Evolutionary conservation across 441 rosid species (phyloP).

Genomic region (Croton setiger): DNA sequence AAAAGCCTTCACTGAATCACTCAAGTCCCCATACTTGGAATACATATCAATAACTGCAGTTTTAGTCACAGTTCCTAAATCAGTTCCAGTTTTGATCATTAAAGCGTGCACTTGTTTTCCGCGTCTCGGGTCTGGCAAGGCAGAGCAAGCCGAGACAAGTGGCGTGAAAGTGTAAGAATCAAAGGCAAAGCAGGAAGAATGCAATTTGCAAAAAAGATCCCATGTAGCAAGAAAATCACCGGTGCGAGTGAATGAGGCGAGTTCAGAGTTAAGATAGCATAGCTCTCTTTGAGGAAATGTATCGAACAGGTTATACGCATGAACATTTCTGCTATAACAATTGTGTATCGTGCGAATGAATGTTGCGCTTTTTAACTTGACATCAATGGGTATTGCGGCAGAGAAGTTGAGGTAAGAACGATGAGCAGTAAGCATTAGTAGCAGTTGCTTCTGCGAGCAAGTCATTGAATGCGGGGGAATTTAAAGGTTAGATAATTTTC

Average conservation of each 20-base stretch:
- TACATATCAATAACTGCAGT: slow-evolving; percentile 72
- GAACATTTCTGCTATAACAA: not conserved
- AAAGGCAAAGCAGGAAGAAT: slow-evolving; percentile 32
- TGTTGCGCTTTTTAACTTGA: too few species aligned
- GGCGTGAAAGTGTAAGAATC: slow-evolving; percentile 64
- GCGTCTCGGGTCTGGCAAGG: slow-evolving; percentile 36
- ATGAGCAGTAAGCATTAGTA: not conserved
- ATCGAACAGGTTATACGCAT: slow-evolving; percentile 38
- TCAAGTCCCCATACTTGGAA: slow-evolving; percentile 46
- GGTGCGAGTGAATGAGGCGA: slow-evolving; percentile 39
- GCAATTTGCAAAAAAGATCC: slow-evolving; percentile 48
- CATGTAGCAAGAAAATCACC: slow-evolving; percentile 43
- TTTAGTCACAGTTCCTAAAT: slow-evolving; percentile 50
- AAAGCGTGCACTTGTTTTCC: slow-evolving; percentile 74
- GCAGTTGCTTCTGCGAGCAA: not conserved
- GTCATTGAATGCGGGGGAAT: too few species aligned
- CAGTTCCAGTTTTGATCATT: slow-evolving; percentile 57
- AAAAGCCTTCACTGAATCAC: slow-evolving; percentile 47
- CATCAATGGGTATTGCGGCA: slow-evolving; percentile 6
- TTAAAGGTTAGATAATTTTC: too few species aligned
- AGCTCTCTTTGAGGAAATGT: slow-evolving; percentile 44
- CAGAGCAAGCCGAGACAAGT: slow-evolving; percentile 57
- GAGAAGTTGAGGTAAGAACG: slow-evolving; percentile 6
- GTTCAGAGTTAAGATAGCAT: slow-evolving; percentile 45
- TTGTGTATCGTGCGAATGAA: too few species aligned